These are phyloP conservation scores for Pseudogymnoascus sp. DNA, from an alignment of 2,329 filamentous ascomycete genomes.

Conservation along the genomic window DNA sequence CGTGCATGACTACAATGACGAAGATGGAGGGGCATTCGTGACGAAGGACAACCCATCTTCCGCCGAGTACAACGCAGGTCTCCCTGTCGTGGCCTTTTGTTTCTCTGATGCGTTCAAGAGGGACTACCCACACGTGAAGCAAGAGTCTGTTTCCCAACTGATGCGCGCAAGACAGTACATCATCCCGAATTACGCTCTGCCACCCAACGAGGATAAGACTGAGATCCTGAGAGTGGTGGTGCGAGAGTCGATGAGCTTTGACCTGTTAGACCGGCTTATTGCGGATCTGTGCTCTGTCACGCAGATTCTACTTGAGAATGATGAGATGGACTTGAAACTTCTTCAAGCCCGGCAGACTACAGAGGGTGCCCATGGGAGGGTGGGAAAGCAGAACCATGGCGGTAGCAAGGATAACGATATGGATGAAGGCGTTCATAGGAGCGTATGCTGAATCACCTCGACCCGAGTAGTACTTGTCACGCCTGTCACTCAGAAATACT, in stretches of 20 bases:
- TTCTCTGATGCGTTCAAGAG: slow-evolving; percentile 54
- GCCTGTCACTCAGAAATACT: neutral
- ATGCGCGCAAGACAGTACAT: slow-evolving; percentile 62
- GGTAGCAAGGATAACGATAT: neutral
- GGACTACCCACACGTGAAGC: slow-evolving; percentile 55
- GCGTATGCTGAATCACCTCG: neutral
- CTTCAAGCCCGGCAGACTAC: slow-evolving; percentile 33
- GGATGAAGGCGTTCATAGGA: slow-evolving; percentile 2
- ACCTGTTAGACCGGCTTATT: slow-evolving; percentile 56
- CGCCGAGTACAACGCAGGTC: slow-evolving; percentile 54
- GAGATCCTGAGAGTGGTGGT: slow-evolving; percentile 63
- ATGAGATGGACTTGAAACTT: slow-evolving; percentile 42
- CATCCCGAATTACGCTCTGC: slow-evolving; percentile 62
- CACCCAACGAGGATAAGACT: slow-evolving; percentile 51
- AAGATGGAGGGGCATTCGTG: slow-evolving; percentile 24
- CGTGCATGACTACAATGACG: slow-evolving; percentile 29
- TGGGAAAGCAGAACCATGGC: neutral
- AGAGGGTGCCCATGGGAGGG: slow-evolving; percentile 2
- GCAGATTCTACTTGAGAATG: slow-evolving; percentile 49
- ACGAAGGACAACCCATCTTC: slow-evolving; percentile 42
- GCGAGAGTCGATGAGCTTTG: slow-evolving; percentile 60
- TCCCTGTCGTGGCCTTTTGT: slow-evolving; percentile 62
- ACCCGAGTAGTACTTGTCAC: neutral
- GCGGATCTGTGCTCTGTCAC: slow-evolving; percentile 53
- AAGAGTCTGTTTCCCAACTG: slow-evolving; percentile 54